These are phyloP conservation scores for Adansonia madagascariensis DNA, from an alignment of 441 rosid genomes.

Conservation along the genomic window DNA sequence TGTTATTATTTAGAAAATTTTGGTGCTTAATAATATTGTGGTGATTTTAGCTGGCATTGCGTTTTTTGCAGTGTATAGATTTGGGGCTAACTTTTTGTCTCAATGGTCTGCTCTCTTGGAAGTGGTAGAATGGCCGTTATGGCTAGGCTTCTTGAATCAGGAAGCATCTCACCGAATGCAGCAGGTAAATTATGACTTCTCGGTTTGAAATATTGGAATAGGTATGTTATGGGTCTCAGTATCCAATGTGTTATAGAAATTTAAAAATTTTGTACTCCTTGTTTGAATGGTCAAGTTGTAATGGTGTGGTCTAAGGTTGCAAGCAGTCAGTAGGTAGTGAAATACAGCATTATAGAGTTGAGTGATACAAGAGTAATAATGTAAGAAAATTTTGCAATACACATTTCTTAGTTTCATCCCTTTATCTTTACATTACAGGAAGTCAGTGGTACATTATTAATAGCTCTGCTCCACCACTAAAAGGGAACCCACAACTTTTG, in stretches of 20 bases:
- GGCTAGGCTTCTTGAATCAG: constrained; percentile 58
- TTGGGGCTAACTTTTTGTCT: constrained; percentile 24
- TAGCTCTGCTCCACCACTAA: not conserved
- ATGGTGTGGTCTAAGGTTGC: not conserved
- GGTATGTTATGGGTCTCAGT: too few relatives aligned
- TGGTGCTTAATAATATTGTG: not conserved
- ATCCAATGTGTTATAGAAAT: not conserved
- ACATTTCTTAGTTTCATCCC: not conserved
- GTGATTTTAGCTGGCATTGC: constrained; percentile 9
- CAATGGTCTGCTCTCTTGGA: constrained; percentile 70
- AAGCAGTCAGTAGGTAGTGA: not conserved
- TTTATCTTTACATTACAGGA: not conserved
- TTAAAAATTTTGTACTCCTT: not conserved
- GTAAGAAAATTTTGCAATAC: constrained; percentile 5
- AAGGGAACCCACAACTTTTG: constrained; percentile 1
- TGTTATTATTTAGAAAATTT: not conserved
- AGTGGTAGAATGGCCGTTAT: constrained; percentile 66
- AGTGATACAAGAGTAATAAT: not conserved
- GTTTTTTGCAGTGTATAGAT: not conserved
- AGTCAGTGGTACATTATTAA: too few relatives aligned
- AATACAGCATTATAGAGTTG: not conserved
- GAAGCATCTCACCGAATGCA: constrained; percentile 38
- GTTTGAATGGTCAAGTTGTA: not conserved
- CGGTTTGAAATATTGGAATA: not conserved
- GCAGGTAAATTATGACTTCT: constrained; percentile 35